phyloP scores from a whole-genome alignment of 2,329 filamentous ascomycete species.

The Exophiala xenobiotica region DNA sequence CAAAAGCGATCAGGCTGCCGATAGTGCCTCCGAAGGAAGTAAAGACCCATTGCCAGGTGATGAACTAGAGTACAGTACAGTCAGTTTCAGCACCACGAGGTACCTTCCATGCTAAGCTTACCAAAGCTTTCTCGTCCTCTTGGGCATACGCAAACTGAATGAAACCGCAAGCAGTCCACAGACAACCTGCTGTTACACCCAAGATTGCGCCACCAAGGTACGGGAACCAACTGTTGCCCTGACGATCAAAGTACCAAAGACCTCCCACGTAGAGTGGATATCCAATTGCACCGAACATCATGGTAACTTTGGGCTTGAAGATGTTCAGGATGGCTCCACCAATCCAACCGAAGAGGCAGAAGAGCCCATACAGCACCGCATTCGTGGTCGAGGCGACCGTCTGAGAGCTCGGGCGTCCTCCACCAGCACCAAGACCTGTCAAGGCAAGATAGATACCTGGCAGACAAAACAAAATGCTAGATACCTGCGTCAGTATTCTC shows the following conservation, averaged over 20 bases:
- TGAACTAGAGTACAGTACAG: constrained; percentile 13
- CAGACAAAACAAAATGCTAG: constrained; percentile 28
- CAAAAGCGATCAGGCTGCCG: constrained; percentile 27
- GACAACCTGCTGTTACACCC: constrained; percentile 20
- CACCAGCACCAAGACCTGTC: constrained; percentile 30
- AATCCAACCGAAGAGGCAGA: constrained; percentile 26
- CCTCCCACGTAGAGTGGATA: constrained; percentile 29
- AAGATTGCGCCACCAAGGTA: constrained; percentile 18
- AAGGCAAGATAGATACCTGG: constrained; percentile 30
- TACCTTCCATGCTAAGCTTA: neutral
- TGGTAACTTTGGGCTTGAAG: constrained; percentile 22
- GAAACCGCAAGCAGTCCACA: constrained; percentile 25
- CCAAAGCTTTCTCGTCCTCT: constrained; percentile 24
- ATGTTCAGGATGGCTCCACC: constrained; percentile 27
- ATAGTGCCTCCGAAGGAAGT: constrained; percentile 20
- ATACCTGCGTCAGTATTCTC: neutral
- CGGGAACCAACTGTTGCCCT: constrained; percentile 25
- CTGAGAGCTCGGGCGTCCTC: constrained; percentile 25
- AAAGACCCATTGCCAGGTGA: constrained; percentile 26
- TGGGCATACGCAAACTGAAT: constrained; percentile 25
- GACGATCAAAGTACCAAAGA: constrained; percentile 29
- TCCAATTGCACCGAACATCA: constrained; percentile 23
- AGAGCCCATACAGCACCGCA: constrained; percentile 27
- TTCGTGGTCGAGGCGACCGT: constrained; percentile 25
- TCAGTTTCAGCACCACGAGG: neutral